Evolutionary conservation across 208 protist species (phyloP).

Genomic region (Balamuthia mandrillaris): DNA sequence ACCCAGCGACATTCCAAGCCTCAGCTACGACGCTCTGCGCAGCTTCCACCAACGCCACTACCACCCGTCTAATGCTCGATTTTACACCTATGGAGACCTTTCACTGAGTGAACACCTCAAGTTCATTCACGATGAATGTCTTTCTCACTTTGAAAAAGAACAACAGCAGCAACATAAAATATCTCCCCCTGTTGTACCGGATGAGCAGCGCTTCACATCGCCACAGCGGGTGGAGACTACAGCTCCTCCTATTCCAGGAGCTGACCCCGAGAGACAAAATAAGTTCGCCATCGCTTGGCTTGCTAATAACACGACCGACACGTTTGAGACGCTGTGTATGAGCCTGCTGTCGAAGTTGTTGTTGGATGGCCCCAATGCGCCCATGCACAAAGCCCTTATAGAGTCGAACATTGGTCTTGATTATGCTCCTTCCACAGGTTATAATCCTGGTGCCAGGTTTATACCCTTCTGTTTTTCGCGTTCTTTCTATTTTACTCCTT

Average conservation of each 20-base stretch:
- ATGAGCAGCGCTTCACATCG: background rate
- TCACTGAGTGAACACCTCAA: background rate
- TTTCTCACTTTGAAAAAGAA: conserved; percentile 21
- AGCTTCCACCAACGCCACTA: conserved; percentile 65
- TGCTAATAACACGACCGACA: conserved; percentile 37
- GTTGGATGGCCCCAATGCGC: conserved; percentile 50
- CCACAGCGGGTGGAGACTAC: background rate
- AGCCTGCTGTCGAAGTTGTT: conserved; percentile 46
- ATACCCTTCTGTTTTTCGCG: background rate
- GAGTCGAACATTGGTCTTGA: conserved; percentile 53
- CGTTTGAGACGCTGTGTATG: conserved; percentile 50
- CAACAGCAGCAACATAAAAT: no score
- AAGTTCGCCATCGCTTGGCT: conserved; percentile 44
- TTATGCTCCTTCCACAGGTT: conserved; percentile 61
- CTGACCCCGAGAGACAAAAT: background rate
- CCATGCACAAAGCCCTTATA: conserved; percentile 59
- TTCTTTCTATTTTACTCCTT: background rate
- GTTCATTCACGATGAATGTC: background rate
- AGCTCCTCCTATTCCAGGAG: background rate
- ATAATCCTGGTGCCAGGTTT: conserved; percentile 42
- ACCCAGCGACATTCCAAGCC: conserved; percentile 51
- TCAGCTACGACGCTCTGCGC: conserved; percentile 57
- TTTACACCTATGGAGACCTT: conserved; percentile 34
- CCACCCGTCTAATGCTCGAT: conserved; percentile 63
- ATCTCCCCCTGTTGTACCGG: background rate